phyloP scores from a whole-genome alignment of 1,139 yeast genomes.

The Yamadazyma jaroonii region DNA sequence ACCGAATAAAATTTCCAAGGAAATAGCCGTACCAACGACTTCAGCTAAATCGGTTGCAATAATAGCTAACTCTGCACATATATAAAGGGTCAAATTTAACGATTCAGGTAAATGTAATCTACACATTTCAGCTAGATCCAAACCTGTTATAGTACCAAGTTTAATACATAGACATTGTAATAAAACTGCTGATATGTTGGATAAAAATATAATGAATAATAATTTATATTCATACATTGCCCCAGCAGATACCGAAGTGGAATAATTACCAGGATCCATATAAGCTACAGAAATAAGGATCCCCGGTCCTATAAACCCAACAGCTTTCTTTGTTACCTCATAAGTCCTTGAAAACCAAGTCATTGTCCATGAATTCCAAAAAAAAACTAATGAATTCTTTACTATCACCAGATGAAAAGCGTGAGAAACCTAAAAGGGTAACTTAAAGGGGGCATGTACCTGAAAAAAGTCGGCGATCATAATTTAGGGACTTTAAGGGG shows the following conservation, averaged over 20 bases:
- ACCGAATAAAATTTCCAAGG: conserved; percentile 64
- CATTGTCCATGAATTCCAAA: too few species aligned
- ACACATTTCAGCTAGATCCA: conserved; percentile 77
- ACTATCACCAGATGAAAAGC: too few species aligned
- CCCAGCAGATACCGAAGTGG: conserved; percentile 78
- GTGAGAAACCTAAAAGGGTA: too few species aligned
- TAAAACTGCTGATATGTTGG: conserved; percentile 70
- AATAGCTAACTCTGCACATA: conserved; percentile 70
- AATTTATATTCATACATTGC: conserved; percentile 67
- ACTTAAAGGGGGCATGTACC: too few species aligned
- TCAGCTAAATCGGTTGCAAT: conserved; percentile 82
- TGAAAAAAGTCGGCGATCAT: too few species aligned
- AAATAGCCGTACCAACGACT: conserved; percentile 78
- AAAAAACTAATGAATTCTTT: too few species aligned
- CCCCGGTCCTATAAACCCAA: conserved; percentile 75
- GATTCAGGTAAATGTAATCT: conserved; percentile 57
- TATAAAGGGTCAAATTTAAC: conserved; percentile 55
- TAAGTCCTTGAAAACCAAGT: not conserved
- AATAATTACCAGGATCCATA: conserved; percentile 81
- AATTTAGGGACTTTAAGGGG: too few species aligned
- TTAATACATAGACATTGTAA: conserved; percentile 71
- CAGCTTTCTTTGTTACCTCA: conserved; percentile 39
- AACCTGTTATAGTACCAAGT: conserved; percentile 74
- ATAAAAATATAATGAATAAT: conserved; percentile 58
- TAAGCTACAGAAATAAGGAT: conserved; percentile 74